A percentile compares a stretch with the other conserved stretches of the same genome.
These are phyloP conservation scores for Aspergillus niger DNA, from an alignment of 2,329 filamentous ascomycete species.

Conservation along the genomic window DNA sequence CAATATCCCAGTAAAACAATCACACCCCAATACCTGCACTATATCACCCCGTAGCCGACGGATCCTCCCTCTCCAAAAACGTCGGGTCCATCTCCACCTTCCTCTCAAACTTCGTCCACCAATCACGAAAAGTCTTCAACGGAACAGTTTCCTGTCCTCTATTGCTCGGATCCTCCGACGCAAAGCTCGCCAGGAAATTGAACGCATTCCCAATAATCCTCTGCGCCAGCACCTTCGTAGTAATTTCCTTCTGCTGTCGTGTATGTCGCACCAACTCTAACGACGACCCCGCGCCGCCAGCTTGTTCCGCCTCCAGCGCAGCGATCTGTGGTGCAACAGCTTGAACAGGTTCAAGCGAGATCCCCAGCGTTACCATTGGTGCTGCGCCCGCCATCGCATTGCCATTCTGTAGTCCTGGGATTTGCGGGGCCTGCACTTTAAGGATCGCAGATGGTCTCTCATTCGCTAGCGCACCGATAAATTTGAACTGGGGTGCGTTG, in stretches of 20 bases:
- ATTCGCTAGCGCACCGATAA: slow-evolving; percentile 84
- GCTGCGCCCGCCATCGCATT: slow-evolving; percentile 52
- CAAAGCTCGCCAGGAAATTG: slow-evolving; percentile 91
- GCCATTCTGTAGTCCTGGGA: slow-evolving; percentile 39
- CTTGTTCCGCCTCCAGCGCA: slow-evolving; percentile 48
- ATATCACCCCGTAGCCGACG: slow-evolving; percentile 30
- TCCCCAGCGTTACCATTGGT: slow-evolving; percentile 70
- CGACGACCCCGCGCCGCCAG: slow-evolving; percentile 22
- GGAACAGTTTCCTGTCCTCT: slow-evolving; percentile 82
- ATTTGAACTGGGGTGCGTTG: slow-evolving; percentile 60
- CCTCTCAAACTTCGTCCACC: slow-evolving; percentile 96
- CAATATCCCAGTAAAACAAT: background rate
- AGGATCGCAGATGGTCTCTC: slow-evolving; percentile 94
- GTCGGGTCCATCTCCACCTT: slow-evolving; percentile 81
- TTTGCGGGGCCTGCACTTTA: slow-evolving; percentile 58
- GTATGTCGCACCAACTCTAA: slow-evolving; percentile 34
- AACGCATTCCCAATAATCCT: slow-evolving; percentile 96
- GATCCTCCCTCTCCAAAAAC: slow-evolving; percentile 76
- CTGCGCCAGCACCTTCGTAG: slow-evolving; percentile 82
- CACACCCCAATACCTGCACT: background rate
- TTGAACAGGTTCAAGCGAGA: slow-evolving; percentile 75
- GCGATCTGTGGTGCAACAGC: slow-evolving; percentile 71
- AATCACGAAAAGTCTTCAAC: slow-evolving; percentile 92
- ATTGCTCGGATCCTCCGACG: slow-evolving; percentile 55
- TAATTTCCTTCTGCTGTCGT: slow-evolving; percentile 46